These are phyloP conservation scores for Jacaranda copaia DNA, from an alignment of 257 asterid species.

Conservation along the genomic window DNA sequence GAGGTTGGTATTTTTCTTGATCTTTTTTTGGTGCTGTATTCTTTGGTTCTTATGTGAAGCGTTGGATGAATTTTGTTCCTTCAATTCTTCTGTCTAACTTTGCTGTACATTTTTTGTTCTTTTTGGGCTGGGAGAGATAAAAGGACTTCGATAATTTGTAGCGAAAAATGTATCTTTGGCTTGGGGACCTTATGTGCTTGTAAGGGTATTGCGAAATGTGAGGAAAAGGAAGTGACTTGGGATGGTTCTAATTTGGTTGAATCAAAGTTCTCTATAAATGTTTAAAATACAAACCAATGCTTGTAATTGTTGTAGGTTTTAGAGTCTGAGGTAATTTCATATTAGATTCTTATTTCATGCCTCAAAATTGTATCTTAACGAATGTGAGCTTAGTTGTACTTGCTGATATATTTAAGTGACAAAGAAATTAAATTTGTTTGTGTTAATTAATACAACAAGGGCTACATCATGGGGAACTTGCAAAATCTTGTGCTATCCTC, in stretches of 20 bases:
- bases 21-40: background rate
- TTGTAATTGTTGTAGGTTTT: background rate
- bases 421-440: background rate
- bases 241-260: background rate
- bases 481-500: too few species aligned
- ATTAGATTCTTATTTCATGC: background rate
- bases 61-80: background rate
- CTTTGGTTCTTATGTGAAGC: background rate
- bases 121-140: background rate
- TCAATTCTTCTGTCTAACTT: background rate
- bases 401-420: background rate
- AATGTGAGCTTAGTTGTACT: background rate
- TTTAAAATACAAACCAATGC: background rate
- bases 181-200: slow-evolving; percentile 7
- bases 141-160: background rate
- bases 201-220: background rate
- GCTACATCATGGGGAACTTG: too few species aligned
- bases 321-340: background rate
- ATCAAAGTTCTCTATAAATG: background rate
- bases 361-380: background rate
- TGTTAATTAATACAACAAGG: background rate
- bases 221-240: background rate
- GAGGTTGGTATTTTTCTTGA: slow-evolving; percentile 57
- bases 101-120: background rate
- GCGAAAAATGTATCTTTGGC: background rate